Evolutionary conservation across 2,329 filamentous ascomycete species (phyloP), one percentile per base, ranked within the genome.

Genomic region (Fusarium sarcochroum): DNA sequence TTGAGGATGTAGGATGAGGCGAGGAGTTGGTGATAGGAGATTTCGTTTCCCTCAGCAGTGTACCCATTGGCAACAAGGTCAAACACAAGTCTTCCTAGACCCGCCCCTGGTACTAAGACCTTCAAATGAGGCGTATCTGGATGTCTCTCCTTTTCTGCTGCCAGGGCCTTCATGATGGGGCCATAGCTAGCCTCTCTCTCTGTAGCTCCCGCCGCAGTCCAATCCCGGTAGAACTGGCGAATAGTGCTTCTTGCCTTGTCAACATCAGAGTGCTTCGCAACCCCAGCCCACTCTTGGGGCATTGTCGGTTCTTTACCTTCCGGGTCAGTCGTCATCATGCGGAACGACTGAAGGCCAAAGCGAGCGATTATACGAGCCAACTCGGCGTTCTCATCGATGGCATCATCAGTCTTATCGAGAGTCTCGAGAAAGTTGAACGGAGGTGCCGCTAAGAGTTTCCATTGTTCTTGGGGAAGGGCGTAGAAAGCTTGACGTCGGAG

Each of bases 11-110:
- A 90, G 1, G 87, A 88, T 7, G 93, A 97, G 2, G 93, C 93
- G 59, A 98, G 85, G n/a, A 99, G 87, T 77, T 97, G 93, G 78
- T 99, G 96, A 76, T 97, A 98, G 4, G 94, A 98, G 65, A 98
- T 97, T 80, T 99, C 93, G 76, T 98, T 98, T 27, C 95, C 95
- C 78, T 98, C 94, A 1, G 89, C 87, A 13, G 87, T 82, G 78
- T 90, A 97, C 13, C 96, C 94, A 2, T 82, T 83, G 27, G 82
- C 82, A 76, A 91, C 93, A 15, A 98, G 84, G 44, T 99, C 96
- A 74, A 97, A 97, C 1, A 98, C 93, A 3, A 98, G 83, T 15
- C 96, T 87, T 4, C 93, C 96, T 3, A 99, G 83, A 0, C 96
- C 96, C 6, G 95, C 94, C 0, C 96, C 96, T 0, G 96, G 96